Base-by-base conservation (phyloP, 805 yeast species). In the Suhomyces kilbournensis region DNA sequence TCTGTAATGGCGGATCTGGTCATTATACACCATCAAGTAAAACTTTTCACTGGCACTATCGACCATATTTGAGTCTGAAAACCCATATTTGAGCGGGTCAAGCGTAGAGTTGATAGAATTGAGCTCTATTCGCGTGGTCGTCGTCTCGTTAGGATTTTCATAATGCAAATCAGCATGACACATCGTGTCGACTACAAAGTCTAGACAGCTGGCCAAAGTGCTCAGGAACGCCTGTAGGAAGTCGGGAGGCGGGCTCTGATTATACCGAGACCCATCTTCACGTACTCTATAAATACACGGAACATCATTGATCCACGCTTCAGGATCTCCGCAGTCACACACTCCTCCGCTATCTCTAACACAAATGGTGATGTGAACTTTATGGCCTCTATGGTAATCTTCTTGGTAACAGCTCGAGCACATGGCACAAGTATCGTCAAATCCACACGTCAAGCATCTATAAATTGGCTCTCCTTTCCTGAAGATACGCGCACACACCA, bases 281-380 rank as follows among this genome's bases (percentile, higher is more conserved):
- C 25, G 47, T n/a, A 38, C 14, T 3, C 42, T 9, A 57, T 57
- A 47, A 30, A 49, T 26, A 64, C 96, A 90, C 12, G 71, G 61
- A 43, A 83, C 71, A 1, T 75, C 68, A 14, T 66, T 67, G 4
- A 74, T 78, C 91, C 96, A 90, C 0, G 96, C 96, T 62, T 88
- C 96, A 0, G 84, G 81, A 61, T 90, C 96, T 3, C 97, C 96
- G 66, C 97, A 90, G 62, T 90, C 97, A 65, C 96, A 88, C 17
- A 86, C 87, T 0, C 94, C 94, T 38, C 92, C 89, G 52, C 81
- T 86, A 54, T 82, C 87, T 49, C 88, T 74, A 43, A 81, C 81
- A 52, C 86, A 80, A 6, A 88, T 82, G 39, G 82, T 75, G 15
- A 83, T 79, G 51, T 84, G 81, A 7, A 88, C 84, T 46, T 82